Evolutionary conservation across 1,284 basidiomycete genomes (phyloP), one percentile per base, ranked within the genome.

Genomic region (Vanrija sp.): DNA sequence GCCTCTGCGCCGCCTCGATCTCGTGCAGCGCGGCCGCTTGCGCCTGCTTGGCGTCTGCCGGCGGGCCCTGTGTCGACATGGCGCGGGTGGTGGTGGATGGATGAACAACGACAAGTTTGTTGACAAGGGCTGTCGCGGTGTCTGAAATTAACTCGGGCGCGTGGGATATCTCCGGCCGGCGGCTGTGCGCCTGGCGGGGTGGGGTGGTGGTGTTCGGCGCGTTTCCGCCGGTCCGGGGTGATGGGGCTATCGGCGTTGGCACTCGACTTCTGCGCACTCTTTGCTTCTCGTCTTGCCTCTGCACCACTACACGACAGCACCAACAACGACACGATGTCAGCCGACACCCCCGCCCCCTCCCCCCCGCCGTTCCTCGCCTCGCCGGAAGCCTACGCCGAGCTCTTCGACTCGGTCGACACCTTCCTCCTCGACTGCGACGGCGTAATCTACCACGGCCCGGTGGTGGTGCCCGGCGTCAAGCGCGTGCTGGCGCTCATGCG

Each of bases 391-490:
- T 76, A 73, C 60, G 51, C 62, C 29, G 47, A 61, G 46, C 68
- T 77, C 18, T 57, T 94, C 52, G 85, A 89, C 74, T 83, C 82
- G 63, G 91, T 88, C 71, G 92, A 96, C 72, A 93, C 89, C 19
- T 94, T 91, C 83, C 82, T 97, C 69, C 91, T 96, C 65, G 96
- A 98, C 77, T 98, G 93, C 73, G 95, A 98, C 72, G 95, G 95
- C 21, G 95, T 97, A 46, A 82, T 97, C 54, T 90, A 95, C 89
- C 84, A 86, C 54, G 91, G 91, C n/a, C 86, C 91, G 72, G 79
- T 81, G 49, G 79, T 89, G 39, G 85, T 94, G 62, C 85, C 89
- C 6, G 89, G 91, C 15, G 86, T 85, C 3, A 79, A 84, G 48
- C 83, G 89, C 46, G 87, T 91, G 10, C 80, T 95, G 56, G 78